A percentile compares a stretch with the other conserved stretches of the same genome.
phyloP scores from a whole-genome alignment of 805 yeast species.

The Lipomyces sp. region DNA sequence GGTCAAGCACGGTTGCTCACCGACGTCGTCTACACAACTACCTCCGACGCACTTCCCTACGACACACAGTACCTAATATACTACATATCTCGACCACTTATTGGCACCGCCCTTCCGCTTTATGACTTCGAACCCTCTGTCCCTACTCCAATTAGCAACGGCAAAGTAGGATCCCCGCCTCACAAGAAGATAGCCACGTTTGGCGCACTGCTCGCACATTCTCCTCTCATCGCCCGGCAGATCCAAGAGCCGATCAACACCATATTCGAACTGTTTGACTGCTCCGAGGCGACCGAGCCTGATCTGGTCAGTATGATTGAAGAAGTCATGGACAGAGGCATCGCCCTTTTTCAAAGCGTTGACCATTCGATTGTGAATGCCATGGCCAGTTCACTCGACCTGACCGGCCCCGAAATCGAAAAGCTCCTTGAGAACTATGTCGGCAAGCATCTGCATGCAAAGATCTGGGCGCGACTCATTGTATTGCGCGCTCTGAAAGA shows the following conservation, averaged over 20 bases:
- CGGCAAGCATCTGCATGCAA: conserved; percentile 64
- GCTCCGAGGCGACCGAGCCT: conserved; percentile 35
- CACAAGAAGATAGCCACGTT: conserved; percentile 33
- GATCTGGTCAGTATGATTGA: conserved; percentile 37
- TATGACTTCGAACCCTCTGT: conserved; percentile 7
- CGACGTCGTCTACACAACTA: conserved; percentile 55
- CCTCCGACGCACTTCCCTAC: conserved; percentile 22
- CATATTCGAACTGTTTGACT: conserved; percentile 42
- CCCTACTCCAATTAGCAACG: conserved; percentile 34
- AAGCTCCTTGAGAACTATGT: conserved; percentile 63
- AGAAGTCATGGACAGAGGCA: conserved; percentile 37
- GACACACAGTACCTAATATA: conserved; percentile 17
- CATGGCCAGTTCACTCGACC: conserved; percentile 31
- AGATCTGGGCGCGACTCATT: conserved; percentile 55
- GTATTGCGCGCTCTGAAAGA: conserved; percentile 33
- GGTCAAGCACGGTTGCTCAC: conserved; percentile 55
- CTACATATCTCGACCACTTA: conserved; percentile 28
- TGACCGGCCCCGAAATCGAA: conserved; percentile 42
- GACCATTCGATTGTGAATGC: conserved; percentile 32
- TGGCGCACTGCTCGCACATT: conserved; percentile 42
- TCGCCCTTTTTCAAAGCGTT: conserved; percentile 38
- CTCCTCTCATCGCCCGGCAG: conserved; percentile 41
- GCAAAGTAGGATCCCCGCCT: neutral
- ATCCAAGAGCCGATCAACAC: conserved; percentile 43
- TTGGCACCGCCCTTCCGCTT: conserved; percentile 24